Evolutionary conservation across 352 stramenopile genomes (phyloP).

Genomic region (Phytophthora sansomeana): DNA sequence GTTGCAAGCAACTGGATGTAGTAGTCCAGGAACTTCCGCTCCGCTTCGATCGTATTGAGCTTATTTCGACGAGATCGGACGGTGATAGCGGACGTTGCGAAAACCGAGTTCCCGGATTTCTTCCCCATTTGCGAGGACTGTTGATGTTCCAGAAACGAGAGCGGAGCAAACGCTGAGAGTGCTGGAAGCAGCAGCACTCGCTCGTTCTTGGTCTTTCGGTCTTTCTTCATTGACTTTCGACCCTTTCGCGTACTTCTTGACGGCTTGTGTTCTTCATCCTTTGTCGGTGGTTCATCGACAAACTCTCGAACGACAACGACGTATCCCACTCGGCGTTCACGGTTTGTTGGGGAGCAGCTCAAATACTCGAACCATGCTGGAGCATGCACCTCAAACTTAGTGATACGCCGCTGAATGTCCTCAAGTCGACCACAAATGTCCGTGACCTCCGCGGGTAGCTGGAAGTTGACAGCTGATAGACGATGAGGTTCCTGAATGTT

Average conservation of each 20-base stretch:
- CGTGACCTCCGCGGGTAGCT: not conserved
- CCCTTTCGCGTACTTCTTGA: not conserved
- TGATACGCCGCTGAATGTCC: constrained; percentile 39
- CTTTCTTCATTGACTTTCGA: not conserved
- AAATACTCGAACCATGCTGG: constrained; percentile 70
- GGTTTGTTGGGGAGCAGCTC: constrained; percentile 40
- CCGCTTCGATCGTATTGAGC: constrained; percentile 45
- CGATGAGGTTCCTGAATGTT: constrained; percentile 5
- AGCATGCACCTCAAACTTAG: constrained; percentile 44
- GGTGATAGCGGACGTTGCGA: constrained; percentile 37
- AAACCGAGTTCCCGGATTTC: constrained; percentile 24
- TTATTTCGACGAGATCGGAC: constrained; percentile 41
- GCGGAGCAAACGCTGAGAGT: constrained; percentile 45
- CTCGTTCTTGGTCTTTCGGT: constrained; percentile 21
- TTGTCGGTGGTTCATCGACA: not conserved
- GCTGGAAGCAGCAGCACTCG: constrained; percentile 52
- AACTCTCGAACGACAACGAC: constrained; percentile 46
- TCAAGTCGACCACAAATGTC: constrained; percentile 21
- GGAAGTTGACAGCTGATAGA: constrained; percentile 5
- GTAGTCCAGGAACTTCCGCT: constrained; percentile 54
- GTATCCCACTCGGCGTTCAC: constrained; percentile 61
- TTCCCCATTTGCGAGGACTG: constrained; percentile 14
- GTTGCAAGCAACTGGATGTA: constrained; percentile 36
- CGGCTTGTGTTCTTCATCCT: not conserved
- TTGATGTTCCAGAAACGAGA: constrained; percentile 52